Evolutionary conservation across 2,329 filamentous ascomycete species (phyloP).

Genomic region (Colletotrichum scovillei): DNA sequence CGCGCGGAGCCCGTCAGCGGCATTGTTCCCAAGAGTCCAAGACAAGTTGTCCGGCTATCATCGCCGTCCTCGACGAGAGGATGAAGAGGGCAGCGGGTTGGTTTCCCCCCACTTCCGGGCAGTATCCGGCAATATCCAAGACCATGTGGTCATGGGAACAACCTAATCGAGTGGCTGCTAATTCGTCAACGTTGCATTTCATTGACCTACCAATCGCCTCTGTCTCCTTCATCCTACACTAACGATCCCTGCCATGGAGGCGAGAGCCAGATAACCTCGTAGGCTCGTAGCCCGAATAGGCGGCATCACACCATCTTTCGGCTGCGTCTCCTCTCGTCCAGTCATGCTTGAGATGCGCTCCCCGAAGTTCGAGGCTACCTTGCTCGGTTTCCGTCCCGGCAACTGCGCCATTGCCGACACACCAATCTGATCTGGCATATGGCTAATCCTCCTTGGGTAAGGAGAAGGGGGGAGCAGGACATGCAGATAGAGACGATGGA

Average conservation of each 20-base stretch:
- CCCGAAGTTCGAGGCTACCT: neutral
- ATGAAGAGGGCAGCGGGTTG: neutral
- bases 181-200: neutral
- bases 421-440: neutral
- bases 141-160: neutral
- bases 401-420: conserved; percentile 11
- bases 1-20: neutral
- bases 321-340: neutral
- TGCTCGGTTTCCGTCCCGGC: neutral
- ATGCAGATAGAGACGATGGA: neutral
- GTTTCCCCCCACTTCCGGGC: neutral
- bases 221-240: neutral
- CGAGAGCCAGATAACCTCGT: neutral
- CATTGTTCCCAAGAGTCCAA: neutral
- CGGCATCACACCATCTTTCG: conserved; percentile 6
- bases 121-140: neutral
- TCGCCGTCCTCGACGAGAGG: neutral
- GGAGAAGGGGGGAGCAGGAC: neutral
- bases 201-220: neutral
- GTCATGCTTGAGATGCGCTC: neutral
- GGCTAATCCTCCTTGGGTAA: neutral
- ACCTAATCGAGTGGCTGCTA: neutral
- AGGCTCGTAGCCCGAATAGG: conserved; percentile 12
- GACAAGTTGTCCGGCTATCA: neutral
- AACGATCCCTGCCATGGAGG: neutral